Conservation (phyloP, 352 stramenopile species). For the Globisporangium perplexum region DNA sequence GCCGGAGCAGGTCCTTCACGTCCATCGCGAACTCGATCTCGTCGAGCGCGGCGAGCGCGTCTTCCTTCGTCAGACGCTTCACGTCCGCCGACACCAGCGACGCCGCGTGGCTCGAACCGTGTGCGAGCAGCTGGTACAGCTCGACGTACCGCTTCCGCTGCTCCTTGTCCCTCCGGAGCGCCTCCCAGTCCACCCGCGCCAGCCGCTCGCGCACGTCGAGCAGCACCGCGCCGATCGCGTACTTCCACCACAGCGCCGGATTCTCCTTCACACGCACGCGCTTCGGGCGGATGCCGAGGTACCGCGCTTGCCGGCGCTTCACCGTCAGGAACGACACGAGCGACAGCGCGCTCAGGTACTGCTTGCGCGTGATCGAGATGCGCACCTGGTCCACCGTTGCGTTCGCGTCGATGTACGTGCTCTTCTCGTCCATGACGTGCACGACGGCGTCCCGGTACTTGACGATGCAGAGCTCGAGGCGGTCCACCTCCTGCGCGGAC, state of each 20-base stretch:
- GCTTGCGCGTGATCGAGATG: constrained; percentile 48
- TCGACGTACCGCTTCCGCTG: constrained; percentile 52
- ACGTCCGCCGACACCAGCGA: constrained; percentile 37
- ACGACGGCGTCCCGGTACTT: constrained; percentile 79
- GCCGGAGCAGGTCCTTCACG: constrained; percentile 59
- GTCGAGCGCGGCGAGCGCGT: constrained; percentile 38
- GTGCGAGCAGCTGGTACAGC: constrained; percentile 34
- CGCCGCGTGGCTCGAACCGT: constrained; percentile 20
- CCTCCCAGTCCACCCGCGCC: constrained; percentile 63
- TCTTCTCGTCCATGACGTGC: constrained; percentile 83
- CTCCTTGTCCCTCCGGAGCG: constrained; percentile 25
- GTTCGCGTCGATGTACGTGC: constrained; percentile 79
- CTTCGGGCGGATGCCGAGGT: constrained; percentile 50
- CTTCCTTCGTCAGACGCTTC: constrained; percentile 40
- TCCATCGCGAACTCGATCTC: constrained; percentile 68
- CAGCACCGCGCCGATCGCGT: constrained; percentile 67
- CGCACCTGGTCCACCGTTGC: constrained; percentile 71
- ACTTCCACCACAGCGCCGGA: constrained; percentile 63
- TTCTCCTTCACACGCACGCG: constrained; percentile 36
- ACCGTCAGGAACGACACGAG: constrained; percentile 67
- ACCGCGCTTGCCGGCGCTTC: constrained; percentile 54
- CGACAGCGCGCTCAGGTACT: constrained; percentile 73
- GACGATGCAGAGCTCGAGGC: constrained; percentile 47
- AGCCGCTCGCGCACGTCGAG: constrained; percentile 68
- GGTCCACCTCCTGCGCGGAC: constrained; percentile 52